Evolutionary conservation across 345 rosid genomes (phyloP).

Genomic region (Syzygium grande): DNA sequence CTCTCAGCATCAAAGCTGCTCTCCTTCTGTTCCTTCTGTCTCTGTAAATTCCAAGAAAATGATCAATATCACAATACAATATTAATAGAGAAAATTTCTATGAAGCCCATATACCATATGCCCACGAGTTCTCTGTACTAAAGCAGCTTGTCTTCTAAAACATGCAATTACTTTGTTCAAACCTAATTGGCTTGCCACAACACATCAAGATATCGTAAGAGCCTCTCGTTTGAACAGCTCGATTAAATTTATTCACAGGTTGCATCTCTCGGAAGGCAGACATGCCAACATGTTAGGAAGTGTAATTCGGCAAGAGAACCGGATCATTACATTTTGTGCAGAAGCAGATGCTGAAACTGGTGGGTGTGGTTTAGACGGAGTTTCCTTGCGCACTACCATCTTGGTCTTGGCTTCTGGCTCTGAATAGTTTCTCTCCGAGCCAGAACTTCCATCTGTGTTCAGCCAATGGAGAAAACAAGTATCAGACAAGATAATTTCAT

Average conservation of each 20-base stretch:
- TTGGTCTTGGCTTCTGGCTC: slow-evolving; percentile 71
- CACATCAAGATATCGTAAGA: not conserved
- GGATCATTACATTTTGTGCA: slow-evolving; percentile 40
- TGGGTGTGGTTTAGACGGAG: slow-evolving; percentile 37
- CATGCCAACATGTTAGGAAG: not conserved
- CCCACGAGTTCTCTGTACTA: not conserved
- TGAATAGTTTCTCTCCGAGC: slow-evolving; percentile 55
- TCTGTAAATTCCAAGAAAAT: slow-evolving; percentile 25
- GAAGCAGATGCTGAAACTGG: slow-evolving; percentile 27
- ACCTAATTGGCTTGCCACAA: not conserved
- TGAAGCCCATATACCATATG: not conserved
- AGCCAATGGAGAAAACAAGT: slow-evolving; percentile 1
- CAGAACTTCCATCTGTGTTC: slow-evolving; percentile 57
- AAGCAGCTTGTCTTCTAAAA: not conserved
- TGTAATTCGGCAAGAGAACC: not conserved
- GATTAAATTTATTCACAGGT: not conserved
- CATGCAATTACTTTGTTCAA: not conserved
- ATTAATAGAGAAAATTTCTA: not conserved
- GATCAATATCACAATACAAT: not conserved
- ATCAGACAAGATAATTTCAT: slow-evolving; percentile 1
- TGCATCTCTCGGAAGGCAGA: not conserved
- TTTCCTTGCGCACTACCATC: slow-evolving; percentile 37
- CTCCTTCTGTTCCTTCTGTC: slow-evolving; percentile 57
- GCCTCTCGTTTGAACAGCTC: not conserved
- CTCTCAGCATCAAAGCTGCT: slow-evolving; percentile 46